Evolutionary conservation across 768 basidiomycete genomes (phyloP).

Genomic region (Lentinula boryana): DNA sequence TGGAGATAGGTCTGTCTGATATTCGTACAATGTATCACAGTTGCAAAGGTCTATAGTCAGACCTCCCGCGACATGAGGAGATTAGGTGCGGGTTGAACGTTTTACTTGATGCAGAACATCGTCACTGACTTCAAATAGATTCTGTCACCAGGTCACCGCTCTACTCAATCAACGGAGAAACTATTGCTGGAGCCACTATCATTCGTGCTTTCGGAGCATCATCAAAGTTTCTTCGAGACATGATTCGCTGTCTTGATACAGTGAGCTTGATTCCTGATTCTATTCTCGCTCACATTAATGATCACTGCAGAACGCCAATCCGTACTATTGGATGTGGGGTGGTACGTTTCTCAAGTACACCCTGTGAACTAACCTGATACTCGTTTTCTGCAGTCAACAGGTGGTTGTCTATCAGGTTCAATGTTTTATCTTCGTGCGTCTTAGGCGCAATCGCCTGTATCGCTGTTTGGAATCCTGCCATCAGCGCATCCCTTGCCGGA

Average conservation of each 20-base stretch:
- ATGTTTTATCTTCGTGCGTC: conserved; percentile 66
- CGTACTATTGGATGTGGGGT: conserved; percentile 86
- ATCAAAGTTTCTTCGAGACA: conserved; percentile 80
- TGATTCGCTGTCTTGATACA: conserved; percentile 78
- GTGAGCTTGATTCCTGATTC: conserved; percentile 30
- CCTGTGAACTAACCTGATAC: conserved; percentile 3
- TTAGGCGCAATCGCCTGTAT: conserved; percentile 68
- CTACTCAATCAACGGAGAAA: conserved; percentile 44
- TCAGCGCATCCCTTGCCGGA: conserved; percentile 78
- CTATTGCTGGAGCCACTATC: conserved; percentile 65
- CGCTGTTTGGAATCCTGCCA: conserved; percentile 60
- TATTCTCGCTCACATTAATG: conserved; percentile 19
- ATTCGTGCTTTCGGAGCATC: conserved; percentile 80
- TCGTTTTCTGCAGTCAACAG: conserved; percentile 60
- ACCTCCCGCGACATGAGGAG: conserved; percentile 84
- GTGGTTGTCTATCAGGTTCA: conserved; percentile 88
- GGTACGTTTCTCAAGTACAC: conserved; percentile 31
- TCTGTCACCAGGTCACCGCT: conserved; percentile 44
- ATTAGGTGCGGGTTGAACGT: conserved; percentile 40
- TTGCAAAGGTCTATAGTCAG: conserved; percentile 61
- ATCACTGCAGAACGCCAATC: conserved; percentile 29
- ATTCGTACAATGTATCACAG: not conserved
- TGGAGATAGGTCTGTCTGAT: not conserved
- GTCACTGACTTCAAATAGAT: conserved; percentile 19
- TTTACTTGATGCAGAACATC: not conserved